phyloP scores from a whole-genome alignment of 1,284 basidiomycete genomes.

The Rugosomyces carneus region DNA sequence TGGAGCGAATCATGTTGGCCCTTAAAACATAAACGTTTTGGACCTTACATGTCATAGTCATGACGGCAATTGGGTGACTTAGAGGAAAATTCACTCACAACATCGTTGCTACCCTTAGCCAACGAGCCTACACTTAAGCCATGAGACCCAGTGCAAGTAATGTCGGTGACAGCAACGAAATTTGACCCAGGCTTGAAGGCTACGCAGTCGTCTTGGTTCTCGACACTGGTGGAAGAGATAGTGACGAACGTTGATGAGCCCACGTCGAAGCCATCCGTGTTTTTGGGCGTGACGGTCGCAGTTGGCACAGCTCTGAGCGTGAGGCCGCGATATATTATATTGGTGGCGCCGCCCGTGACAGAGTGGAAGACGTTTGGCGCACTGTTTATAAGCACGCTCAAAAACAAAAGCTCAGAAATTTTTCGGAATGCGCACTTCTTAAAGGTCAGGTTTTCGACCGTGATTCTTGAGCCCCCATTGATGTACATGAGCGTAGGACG shows the following conservation, averaged over 20 bases:
- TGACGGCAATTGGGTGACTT: background rate
- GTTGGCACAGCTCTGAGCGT: slow-evolving; percentile 22
- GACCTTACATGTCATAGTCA: slow-evolving; percentile 15
- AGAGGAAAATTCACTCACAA: slow-evolving; percentile 8
- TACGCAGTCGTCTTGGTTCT: slow-evolving; percentile 28
- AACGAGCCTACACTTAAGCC: slow-evolving; percentile 26
- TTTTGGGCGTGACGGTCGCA: slow-evolving; percentile 21
- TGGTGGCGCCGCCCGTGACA: slow-evolving; percentile 22
- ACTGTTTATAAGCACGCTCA: slow-evolving; percentile 1
- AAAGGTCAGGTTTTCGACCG: slow-evolving; percentile 23
- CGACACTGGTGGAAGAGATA: slow-evolving; percentile 21
- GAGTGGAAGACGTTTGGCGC: slow-evolving; percentile 27
- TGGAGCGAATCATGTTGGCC: slow-evolving; percentile 25
- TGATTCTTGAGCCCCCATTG: slow-evolving; percentile 20
- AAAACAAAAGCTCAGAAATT: background rate
- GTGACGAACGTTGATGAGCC: slow-evolving; percentile 23
- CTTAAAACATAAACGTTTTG: slow-evolving; percentile 22
- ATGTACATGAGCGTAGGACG: slow-evolving; percentile 26
- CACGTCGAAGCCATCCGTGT: slow-evolving; percentile 27
- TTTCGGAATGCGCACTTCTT: slow-evolving; percentile 15
- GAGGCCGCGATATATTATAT: slow-evolving; percentile 21
- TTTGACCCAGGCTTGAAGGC: slow-evolving; percentile 26
- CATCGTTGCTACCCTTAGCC: slow-evolving; percentile 18
- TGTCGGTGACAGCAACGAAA: slow-evolving; percentile 22
- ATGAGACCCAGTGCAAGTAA: slow-evolving; percentile 27